phyloP scores from a whole-genome alignment of 805 yeast genomes.

The Metschnikowia rubicola region DNA sequence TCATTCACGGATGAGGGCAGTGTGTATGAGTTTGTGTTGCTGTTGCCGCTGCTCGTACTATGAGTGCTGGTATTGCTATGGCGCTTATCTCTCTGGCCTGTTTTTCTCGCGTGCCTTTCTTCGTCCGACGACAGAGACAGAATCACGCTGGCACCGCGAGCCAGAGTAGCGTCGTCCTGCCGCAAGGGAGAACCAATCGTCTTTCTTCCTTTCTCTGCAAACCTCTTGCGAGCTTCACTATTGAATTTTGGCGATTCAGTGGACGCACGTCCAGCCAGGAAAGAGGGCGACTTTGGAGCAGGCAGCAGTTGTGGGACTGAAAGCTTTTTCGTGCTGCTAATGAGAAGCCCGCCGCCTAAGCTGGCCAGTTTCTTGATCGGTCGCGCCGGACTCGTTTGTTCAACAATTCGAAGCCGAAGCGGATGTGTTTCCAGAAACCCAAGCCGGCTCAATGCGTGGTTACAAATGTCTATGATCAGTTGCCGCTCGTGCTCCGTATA shows the following conservation, averaged over 20 bases:
- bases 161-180: constrained; percentile 3
- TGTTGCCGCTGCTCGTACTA: constrained; percentile 15
- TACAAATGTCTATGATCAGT: constrained; percentile 30
- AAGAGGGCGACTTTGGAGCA: constrained; percentile 3
- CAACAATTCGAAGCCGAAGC: constrained; percentile 31
- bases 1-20: constrained; percentile 38
- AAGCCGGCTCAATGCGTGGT: constrained; percentile 38
- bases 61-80: constrained; percentile 12
- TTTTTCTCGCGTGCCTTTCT: constrained; percentile 19
- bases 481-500: constrained; percentile 31
- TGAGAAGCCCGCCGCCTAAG: constrained; percentile 29
- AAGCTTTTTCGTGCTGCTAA: constrained; percentile 16
- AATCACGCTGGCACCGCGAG: constrained; percentile 16
- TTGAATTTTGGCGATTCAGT: constrained; percentile 22
- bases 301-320: background rate
- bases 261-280: constrained; percentile 15
- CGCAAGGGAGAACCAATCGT: constrained; percentile 16
- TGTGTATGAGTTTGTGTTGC: constrained; percentile 23
- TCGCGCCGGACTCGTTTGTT: constrained; percentile 6
- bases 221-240: constrained; percentile 6
- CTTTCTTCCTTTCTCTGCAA: constrained; percentile 5
- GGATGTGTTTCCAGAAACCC: constrained; percentile 45
- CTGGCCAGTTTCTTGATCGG: constrained; percentile 7
- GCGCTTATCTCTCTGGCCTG: constrained; percentile 12
- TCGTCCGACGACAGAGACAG: constrained; percentile 23